Base-by-base conservation (phyloP, 352 stramenopile genomes). In the Phytophthora sojae region DNA sequence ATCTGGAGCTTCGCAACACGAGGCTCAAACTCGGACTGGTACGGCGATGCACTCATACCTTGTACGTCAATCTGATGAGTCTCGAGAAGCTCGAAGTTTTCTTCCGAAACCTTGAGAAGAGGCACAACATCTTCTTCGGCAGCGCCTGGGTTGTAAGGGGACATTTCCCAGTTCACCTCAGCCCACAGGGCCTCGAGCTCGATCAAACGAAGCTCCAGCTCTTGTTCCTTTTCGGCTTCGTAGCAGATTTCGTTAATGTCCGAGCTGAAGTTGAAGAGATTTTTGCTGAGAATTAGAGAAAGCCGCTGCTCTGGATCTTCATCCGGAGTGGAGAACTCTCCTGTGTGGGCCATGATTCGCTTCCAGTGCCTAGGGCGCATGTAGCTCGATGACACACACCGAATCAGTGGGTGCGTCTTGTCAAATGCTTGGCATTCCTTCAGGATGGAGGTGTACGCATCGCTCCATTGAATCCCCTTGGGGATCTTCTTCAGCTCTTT, bases 231-330 rank as follows among this genome's bases (percentile, higher is more conserved):
- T 49, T 97, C 92, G 5, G 95, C 97, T 81, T 98, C 93, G 76
- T 99, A 98, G 62, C 90, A 97, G 70, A 99, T 99, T 64, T 99
- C 97, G 29, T 98, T 97, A 45, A 99, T 97, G 30, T 99, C 94
- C 17, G 90, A 92, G 69, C 89, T 97, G 69, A 97, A 99, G 61
- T 96, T 93, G 67, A 98, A 92, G 17, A 99, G 77, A 60, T 98
- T 97, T 37, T 98, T 95, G 62, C 82, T 93, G 55, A 99, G 60
- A 21, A 99, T 88, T 39, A 96, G 76, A 19, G 91, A 95, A 0
- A 99, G 86, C 9, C 86, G 80, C 55, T 98, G 85, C n/a, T 96
- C 77, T 1, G 95, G 91, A 61, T 99, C 92, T 69, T 98, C 88
- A 52, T 98, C 96, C 0, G 96, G 97, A 15, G 93, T 96, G n/a